Conservation (phyloP, 148 eudicot species). For the Chenopodium formosanum region DNA sequence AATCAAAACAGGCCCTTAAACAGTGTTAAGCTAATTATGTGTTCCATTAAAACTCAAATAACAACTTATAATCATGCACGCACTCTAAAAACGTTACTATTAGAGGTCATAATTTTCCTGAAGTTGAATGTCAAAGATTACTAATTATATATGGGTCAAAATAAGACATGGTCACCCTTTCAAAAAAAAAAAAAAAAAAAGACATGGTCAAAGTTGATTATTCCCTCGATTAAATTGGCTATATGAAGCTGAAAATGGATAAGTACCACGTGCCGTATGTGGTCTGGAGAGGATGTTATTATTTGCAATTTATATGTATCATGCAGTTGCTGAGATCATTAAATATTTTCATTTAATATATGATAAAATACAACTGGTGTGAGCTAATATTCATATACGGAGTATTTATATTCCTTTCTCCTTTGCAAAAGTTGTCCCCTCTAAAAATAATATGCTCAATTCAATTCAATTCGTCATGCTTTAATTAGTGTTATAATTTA, state of each 20-base stretch:
- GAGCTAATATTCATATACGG: neutral
- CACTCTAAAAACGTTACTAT: neutral
- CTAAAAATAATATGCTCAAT: neutral
- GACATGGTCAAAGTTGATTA: neutral
- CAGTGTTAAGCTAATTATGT: too few species aligned
- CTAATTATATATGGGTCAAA: neutral
- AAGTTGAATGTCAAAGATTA: neutral
- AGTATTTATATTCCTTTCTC: neutral
- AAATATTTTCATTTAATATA: neutral
- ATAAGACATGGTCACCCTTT: neutral
- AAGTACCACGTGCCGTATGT: constrained; percentile 17
- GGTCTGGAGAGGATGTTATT: neutral
- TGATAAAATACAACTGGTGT: neutral
- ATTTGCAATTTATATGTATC: neutral
- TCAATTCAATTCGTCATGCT: neutral
- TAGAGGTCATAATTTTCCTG: neutral
- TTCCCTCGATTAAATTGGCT: neutral
- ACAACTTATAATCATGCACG: neutral
- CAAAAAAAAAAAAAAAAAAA: too few species aligned
- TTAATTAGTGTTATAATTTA: neutral
- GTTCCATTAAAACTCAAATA: too few species aligned
- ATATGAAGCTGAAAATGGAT: neutral
- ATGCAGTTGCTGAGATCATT: neutral
- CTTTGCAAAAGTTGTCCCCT: neutral
- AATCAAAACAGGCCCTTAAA: too few species aligned